Base-by-base conservation (phyloP, 345 rosid species). In the Populus pruinosa region DNA sequence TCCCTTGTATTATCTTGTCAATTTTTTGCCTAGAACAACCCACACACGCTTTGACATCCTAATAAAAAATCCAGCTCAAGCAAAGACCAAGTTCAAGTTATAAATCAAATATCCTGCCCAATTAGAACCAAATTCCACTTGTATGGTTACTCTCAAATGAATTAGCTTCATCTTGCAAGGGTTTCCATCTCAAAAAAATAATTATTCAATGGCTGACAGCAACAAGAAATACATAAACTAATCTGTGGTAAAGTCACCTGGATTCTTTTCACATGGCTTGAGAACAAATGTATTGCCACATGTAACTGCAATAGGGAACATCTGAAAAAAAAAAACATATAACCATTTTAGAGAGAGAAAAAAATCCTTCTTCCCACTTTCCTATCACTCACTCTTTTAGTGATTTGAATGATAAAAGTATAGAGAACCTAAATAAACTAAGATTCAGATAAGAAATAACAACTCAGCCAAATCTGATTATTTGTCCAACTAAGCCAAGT, bases 241-340 rank as follows among this genome's bases (percentile, higher is more conserved):
- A 64, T 13, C 68, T 79, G 21, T 33, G 6, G 55, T 49, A 49
- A 49, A 16, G 55, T 87, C 77, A 91, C 99, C 99, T 10, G 98
- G 99, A 85, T 93, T 98, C 83, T 95, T 95, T 83, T 95, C 99
- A 10, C 98, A 93, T 81, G 98, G 99, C 92, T 95, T 95, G 67
- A 93, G 82, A 79, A 95, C 83, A 89, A 83, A 92, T 27, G 98
- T 95, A 83, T 95, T 95, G 50, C 99, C 99, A 84, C 99, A 89
- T 16, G 99, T 90, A 76, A 90, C 93, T 17, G 99, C 99, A 71
- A 95, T 75, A 0, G 97, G 97, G 75, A 95, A 92, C 98, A 93
- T 95, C 99, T 95, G 91, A 85, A 77, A 5, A 72, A 27, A n/a
- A 36, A 80, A 18, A 76, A 20, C 13, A 80, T 25, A 44, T 0